A percentile compares a stretch with the other conserved stretches of the same genome.
These are phyloP conservation scores for Gastrolobium bilobum DNA, from an alignment of 306 rosid genomes.

Conservation along the genomic window DNA sequence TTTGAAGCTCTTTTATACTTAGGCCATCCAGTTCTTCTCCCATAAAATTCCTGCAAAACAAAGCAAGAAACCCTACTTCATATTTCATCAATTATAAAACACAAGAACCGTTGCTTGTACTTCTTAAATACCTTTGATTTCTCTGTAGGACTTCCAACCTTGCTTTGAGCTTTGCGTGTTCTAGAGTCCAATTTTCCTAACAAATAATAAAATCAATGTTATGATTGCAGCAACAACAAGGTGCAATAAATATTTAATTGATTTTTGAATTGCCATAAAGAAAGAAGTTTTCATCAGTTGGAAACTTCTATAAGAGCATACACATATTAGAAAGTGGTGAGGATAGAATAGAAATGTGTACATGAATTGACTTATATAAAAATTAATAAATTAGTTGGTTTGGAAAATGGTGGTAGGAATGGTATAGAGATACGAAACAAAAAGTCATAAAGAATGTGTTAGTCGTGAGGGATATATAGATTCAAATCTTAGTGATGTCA, in stretches of 20 bases:
- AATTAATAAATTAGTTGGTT: not conserved
- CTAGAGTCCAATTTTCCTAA: slow-evolving; percentile 78
- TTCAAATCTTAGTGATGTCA: no score
- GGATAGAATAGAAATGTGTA: no score
- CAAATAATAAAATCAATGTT: slow-evolving; percentile 2
- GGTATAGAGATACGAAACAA: not conserved
- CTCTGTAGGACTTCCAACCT: slow-evolving; percentile 76
- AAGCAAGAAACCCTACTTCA: not conserved
- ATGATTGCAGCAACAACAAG: not conserved
- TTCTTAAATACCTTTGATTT: slow-evolving; percentile 63
- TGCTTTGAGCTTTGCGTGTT: slow-evolving; percentile 83
- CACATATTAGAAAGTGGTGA: no score
- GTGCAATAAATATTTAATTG: not conserved
- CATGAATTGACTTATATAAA: no score
- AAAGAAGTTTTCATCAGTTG: not conserved
- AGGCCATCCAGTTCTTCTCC: slow-evolving; percentile 79
- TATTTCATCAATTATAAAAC: not conserved
- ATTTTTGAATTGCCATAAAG: not conserved
- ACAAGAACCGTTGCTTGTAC: not conserved
- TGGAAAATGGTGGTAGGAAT: not conserved
- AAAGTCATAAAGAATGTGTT: no score
- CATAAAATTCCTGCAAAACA: slow-evolving; percentile 68
- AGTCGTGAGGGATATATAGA: no score
- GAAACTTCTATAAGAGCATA: not conserved
- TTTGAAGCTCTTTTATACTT: slow-evolving; percentile 77